These are phyloP conservation scores for Raphidocelis subcapitata DNA, from an alignment of 139 green algal species.

Conservation along the genomic window DNA sequence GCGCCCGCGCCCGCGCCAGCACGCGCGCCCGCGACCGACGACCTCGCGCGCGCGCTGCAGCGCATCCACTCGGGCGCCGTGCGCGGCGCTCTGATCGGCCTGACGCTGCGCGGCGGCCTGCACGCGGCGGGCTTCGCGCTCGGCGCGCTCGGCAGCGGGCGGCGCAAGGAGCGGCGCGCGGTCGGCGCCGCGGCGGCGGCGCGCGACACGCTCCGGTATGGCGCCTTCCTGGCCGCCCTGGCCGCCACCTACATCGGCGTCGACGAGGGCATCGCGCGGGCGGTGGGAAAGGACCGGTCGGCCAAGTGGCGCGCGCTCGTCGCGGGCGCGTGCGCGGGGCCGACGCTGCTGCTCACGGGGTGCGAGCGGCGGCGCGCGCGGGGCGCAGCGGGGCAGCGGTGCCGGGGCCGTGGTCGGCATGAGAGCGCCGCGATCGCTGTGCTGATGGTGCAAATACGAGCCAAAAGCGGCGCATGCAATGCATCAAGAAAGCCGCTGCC, in stretches of 20 bases:
- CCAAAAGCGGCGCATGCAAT: too few relatives aligned
- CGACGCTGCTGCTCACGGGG: conserved; percentile 69
- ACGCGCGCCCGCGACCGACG: background rate
- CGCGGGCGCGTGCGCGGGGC: conserved; percentile 80
- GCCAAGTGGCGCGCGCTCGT: conserved; percentile 67
- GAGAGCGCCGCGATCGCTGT: too few relatives aligned
- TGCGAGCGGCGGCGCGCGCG: background rate
- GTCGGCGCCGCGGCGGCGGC: conserved; percentile 29
- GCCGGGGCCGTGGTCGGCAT: too few relatives aligned
- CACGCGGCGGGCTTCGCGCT: conserved; percentile 21
- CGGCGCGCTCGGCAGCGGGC: background rate
- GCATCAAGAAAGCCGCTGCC: too few relatives aligned
- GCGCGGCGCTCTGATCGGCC: background rate
- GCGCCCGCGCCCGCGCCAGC: too few relatives aligned
- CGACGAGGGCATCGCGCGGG: conserved; percentile 73
- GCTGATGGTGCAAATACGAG: too few relatives aligned
- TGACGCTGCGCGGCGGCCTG: conserved; percentile 20
- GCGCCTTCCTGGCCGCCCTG: conserved; percentile 67
- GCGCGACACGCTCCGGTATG: conserved; percentile 65
- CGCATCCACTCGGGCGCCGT: background rate
- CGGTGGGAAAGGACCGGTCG: conserved; percentile 70
- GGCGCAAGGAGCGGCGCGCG: conserved; percentile 9
- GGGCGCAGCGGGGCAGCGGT: background rate
- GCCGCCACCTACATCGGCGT: conserved; percentile 62
- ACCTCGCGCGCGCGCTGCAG: background rate